These are phyloP conservation scores for Phytophthora chlamydospora DNA, from an alignment of 352 stramenopile species.

Conservation along the genomic window DNA sequence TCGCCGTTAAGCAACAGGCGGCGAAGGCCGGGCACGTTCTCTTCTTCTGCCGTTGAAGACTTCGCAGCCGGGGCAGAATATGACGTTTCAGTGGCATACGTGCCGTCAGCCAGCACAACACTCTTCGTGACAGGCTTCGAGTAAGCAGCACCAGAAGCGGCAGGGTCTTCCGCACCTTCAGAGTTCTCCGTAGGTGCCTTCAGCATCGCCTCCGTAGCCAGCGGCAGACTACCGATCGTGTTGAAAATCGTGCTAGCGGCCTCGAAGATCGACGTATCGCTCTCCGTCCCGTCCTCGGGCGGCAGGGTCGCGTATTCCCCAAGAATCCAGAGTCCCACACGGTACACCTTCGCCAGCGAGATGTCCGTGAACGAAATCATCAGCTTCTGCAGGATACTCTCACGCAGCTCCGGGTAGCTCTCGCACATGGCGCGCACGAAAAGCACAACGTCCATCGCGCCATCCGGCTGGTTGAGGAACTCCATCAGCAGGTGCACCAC, in stretches of 20 bases:
- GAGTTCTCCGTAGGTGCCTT: constrained; percentile 42
- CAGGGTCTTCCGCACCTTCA: constrained; percentile 31
- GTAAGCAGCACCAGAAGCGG: constrained; percentile 52
- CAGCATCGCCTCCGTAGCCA: constrained; percentile 62
- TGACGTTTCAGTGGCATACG: constrained; percentile 98
- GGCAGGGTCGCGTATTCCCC: constrained; percentile 90
- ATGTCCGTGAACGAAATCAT: constrained; percentile 95
- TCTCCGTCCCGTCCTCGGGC: constrained; percentile 46
- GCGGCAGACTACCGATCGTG: constrained; percentile 77
- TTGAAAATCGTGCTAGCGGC: constrained; percentile 90
- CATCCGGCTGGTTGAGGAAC: constrained; percentile 95
- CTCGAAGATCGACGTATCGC: constrained; percentile 78
- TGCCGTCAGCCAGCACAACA: constrained; percentile 98
- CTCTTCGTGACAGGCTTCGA: constrained; percentile 97
- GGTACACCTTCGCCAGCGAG: constrained; percentile 94
- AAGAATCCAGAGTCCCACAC: constrained; percentile 97
- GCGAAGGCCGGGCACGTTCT: constrained; percentile 73
- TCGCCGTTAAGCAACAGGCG: constrained; percentile 94
- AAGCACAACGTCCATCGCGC: constrained; percentile 98
- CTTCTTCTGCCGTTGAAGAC: constrained; percentile 56
- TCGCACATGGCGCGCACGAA: constrained; percentile 99
- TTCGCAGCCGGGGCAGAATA: constrained; percentile 66
- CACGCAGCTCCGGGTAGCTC: constrained; percentile 94
- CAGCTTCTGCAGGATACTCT: constrained; percentile 95
- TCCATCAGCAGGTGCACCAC: constrained; percentile 99